Evolutionary conservation across 176 grass and related monocot genomes (phyloP).

Genomic region (Eleusine coracana): DNA sequence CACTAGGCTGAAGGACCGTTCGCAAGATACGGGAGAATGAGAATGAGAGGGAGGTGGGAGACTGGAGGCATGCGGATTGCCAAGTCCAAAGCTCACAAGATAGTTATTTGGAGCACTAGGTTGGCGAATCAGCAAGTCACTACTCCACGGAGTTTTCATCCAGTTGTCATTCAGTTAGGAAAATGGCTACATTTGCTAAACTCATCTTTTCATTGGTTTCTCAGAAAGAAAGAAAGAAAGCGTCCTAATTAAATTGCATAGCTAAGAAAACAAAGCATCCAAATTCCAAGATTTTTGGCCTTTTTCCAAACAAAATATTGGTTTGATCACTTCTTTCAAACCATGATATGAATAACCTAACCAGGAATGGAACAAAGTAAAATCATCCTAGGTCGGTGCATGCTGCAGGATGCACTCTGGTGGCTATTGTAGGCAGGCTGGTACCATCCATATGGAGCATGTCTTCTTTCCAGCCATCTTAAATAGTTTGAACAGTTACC

Average conservation of each 20-base stretch:
- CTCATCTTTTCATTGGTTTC: neutral
- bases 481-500: neutral
- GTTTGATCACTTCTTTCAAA: neutral
- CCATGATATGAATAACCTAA: neutral
- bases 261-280: neutral
- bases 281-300: neutral
- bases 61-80: neutral
- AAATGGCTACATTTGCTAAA: neutral
- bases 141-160: neutral
- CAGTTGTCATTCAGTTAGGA: neutral
- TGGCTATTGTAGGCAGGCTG: no score
- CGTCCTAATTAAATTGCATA: no score
- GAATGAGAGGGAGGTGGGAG: neutral
- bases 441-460: neutral
- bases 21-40: neutral
- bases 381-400: neutral
- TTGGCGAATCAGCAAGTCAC: neutral
- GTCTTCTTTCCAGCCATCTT: neutral
- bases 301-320: neutral
- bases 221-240: neutral
- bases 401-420: neutral
- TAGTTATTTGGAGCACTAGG: neutral
- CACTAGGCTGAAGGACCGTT: no score
- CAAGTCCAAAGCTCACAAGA: no score
- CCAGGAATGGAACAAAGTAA: neutral